Evolutionary conservation across 805 yeast genomes (phyloP).

Genomic region (Metschnikowia cubensis): DNA sequence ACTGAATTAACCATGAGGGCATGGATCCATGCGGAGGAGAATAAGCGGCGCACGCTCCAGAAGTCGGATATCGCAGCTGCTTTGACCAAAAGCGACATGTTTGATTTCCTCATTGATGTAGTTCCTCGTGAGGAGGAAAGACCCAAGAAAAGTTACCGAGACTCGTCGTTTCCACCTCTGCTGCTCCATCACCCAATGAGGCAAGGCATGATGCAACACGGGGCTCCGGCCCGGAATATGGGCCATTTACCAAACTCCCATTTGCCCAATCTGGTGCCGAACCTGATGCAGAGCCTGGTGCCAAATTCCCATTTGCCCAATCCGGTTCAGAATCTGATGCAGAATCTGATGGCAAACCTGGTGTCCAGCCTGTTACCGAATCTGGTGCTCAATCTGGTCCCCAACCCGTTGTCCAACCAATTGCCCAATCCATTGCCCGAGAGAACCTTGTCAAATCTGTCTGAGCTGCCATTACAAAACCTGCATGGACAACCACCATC

Average conservation of each 20-base stretch:
- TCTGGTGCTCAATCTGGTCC: background rate
- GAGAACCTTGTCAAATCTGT: background rate
- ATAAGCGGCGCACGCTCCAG: constrained; percentile 90
- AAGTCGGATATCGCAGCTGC: constrained; percentile 95
- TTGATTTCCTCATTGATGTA: constrained; percentile 92
- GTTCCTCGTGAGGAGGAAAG: constrained; percentile 87
- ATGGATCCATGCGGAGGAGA: constrained; percentile 98
- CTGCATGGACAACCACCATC: constrained; percentile 4
- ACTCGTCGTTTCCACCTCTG: constrained; percentile 20
- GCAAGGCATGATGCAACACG: constrained; percentile 9
- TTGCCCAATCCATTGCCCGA: background rate
- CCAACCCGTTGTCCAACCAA: background rate
- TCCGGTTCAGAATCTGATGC: background rate
- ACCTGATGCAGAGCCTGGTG: background rate
- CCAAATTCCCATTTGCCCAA: background rate
- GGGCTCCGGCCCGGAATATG: background rate
- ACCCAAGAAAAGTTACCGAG: constrained; percentile 39
- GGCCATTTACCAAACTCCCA: background rate
- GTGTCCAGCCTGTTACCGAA: background rate
- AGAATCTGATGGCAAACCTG: background rate
- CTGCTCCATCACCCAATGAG: constrained; percentile 14
- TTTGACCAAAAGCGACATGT: constrained; percentile 90
- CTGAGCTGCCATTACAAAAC: background rate
- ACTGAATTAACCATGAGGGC: constrained; percentile 98
- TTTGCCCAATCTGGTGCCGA: background rate